A percentile compares a stretch with the other conserved stretches of the same genome.
phyloP scores from a whole-genome alignment of 768 basidiomycete species.

The Boletus edulis region DNA sequence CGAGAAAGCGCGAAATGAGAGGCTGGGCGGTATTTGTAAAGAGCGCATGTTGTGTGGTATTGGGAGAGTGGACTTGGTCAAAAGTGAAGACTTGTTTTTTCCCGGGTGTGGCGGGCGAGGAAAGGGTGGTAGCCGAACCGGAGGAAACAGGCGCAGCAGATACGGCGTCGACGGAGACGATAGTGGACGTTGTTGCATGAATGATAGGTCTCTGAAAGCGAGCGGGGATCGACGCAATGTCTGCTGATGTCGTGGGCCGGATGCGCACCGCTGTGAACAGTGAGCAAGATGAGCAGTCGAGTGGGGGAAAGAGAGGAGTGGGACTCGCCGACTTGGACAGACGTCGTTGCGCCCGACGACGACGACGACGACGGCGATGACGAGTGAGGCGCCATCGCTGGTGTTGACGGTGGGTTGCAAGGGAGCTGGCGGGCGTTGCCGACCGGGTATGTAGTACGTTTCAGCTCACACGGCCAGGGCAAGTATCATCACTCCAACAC shows the following conservation, averaged over 20 bases:
- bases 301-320: not conserved
- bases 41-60: conserved; percentile 79
- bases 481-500: not conserved
- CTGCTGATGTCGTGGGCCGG: conserved; percentile 82
- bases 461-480: conserved; percentile 26
- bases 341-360: conserved; percentile 64
- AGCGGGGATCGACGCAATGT: conserved; percentile 82
- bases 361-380: conserved; percentile 61
- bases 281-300: not conserved
- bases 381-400: conserved; percentile 69
- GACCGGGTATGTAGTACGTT: conserved; percentile 9
- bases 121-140: conserved; percentile 47
- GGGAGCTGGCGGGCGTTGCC: conserved; percentile 31
- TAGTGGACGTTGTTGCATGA: conserved; percentile 68
- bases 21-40: conserved; percentile 84
- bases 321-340: conserved; percentile 89
- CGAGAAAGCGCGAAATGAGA: conserved; percentile 81
- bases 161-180: conserved; percentile 80
- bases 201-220: conserved; percentile 92
- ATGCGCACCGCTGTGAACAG: conserved; percentile 76
- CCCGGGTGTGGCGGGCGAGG: conserved; percentile 46
- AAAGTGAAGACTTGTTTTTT: conserved; percentile 90
- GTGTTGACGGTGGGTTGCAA: conserved; percentile 24
- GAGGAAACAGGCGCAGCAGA: conserved; percentile 49
- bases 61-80: conserved; percentile 91